Conservation (phyloP, 345 rosid genomes). For the Brassica incana region DNA sequence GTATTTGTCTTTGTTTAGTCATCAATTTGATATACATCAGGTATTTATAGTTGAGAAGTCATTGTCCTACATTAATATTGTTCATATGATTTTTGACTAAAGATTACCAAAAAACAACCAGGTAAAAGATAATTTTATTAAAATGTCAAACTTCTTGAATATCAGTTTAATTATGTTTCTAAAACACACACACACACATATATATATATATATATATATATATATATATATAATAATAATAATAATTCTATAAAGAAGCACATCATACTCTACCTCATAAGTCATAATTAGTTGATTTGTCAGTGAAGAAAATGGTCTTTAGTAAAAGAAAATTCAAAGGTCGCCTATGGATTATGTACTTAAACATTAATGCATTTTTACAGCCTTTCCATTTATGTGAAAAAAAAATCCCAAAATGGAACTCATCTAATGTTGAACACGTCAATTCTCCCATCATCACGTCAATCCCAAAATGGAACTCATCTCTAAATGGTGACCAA, state of each 20-base stretch:
- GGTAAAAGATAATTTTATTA: not conserved
- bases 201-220: not conserved
- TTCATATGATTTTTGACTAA: not conserved
- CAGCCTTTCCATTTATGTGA: not conserved
- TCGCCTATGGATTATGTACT: not conserved
- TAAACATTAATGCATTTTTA: not conserved
- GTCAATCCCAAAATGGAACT: no score
- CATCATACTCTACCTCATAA: not conserved
- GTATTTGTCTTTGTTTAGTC: not conserved
- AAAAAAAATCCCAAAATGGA: not conserved
- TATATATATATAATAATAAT: no score
- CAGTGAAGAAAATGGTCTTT: not conserved
- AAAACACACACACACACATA: not conserved
- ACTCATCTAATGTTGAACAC: not conserved
- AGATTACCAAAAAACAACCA: not conserved
- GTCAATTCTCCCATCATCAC: not conserved
- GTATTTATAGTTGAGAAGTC: not conserved
- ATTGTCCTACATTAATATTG: not conserved
- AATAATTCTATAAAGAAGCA: not conserved
- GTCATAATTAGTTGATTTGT: not conserved
- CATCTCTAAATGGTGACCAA: not conserved
- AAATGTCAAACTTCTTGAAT: not conserved
- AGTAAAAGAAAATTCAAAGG: not conserved
- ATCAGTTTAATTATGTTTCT: not conserved
- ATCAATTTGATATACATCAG: not conserved